Evolutionary conservation across 352 stramenopile genomes (phyloP), one percentile per base, ranked within the genome.

Genomic region (Pythium vanterpoolii): DNA sequence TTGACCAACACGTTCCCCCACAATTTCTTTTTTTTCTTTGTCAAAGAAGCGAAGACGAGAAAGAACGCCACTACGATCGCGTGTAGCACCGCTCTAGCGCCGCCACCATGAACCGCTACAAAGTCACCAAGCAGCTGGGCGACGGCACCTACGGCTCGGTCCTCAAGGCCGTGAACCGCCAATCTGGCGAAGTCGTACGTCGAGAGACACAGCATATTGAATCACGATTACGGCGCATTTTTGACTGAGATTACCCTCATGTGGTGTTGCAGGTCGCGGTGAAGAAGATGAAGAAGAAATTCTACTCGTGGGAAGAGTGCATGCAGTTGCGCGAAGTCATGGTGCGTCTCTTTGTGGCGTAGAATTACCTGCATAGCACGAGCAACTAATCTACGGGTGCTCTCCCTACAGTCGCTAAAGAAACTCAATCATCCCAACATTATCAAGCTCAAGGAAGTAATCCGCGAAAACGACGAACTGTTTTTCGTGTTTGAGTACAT

Each of bases 401-500:
- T 47, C 23, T 19, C 0, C 4, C n/a, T 62, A 42, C 64, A 96
- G 87, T 96, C 78, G 45, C 64, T 98, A 26, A 97, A 97, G 75
- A 96, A 97, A 58, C 71, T 98, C 26, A 98, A 96, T 58, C 96
- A 99, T 69, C 89, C 93, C 26, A 98, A 98, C 77, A 99, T 99
- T 48, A 94, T 99, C 64, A 97, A 98, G 71, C 83, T 99, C 26
- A 98, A 98, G 62, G 97, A 99, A 62, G 96, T 99, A 46, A 98
- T 99, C 46, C 83, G 95, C 19, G 97, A 99, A 71, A 98, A 98
- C 59, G 88, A 98, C 72, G 86, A 96, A 74, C 79, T 99, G 7
- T 99, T 93, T 68, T 99, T 99, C 70, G 96, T 99, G 1, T 99
- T 99, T 67, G 97, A 99, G 77, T 98, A 97, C 77, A 99, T 99